Evolutionary conservation across 495 filamentous ascomycete genomes (phyloP).

Genomic region (Penicillium arizonense): DNA sequence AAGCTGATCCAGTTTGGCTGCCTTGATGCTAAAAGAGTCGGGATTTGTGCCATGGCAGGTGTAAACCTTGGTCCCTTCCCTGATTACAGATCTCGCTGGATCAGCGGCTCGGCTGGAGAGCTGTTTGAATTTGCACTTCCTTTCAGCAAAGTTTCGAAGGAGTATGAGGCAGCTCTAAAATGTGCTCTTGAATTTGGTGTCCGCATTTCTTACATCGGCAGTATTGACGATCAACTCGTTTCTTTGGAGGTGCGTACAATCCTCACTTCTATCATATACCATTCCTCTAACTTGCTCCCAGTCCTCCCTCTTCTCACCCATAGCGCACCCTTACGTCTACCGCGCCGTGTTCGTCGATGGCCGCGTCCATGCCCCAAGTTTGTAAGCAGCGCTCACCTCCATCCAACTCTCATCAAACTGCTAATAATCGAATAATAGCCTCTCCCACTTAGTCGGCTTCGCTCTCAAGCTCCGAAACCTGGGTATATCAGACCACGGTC

Average conservation of each 20-base stretch:
- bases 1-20: conserved; percentile 82
- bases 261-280: background rate
- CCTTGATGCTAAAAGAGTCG: conserved; percentile 65
- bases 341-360: conserved; percentile 94
- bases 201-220: conserved; percentile 80
- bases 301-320: conserved; percentile 81
- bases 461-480: conserved; percentile 90
- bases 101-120: conserved; percentile 86
- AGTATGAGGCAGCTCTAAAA: conserved; percentile 74
- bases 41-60: conserved; percentile 91
- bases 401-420: background rate
- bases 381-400: conserved; percentile 46
- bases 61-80: conserved; percentile 91
- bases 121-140: conserved; percentile 87
- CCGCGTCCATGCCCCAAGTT: conserved; percentile 87
- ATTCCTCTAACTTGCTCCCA: conserved; percentile 29
- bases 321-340: conserved; percentile 87
- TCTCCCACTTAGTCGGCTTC: conserved; percentile 91
- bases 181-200: conserved; percentile 72
- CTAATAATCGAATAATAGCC: conserved; percentile 36
- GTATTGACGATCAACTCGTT: conserved; percentile 95
- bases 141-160: conserved; percentile 75
- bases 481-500: conserved; percentile 86
- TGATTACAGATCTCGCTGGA: conserved; percentile 77
- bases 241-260: conserved; percentile 67